Evolutionary conservation across 352 stramenopile species (phyloP).

Genomic region (Globisporangium spinosum): DNA sequence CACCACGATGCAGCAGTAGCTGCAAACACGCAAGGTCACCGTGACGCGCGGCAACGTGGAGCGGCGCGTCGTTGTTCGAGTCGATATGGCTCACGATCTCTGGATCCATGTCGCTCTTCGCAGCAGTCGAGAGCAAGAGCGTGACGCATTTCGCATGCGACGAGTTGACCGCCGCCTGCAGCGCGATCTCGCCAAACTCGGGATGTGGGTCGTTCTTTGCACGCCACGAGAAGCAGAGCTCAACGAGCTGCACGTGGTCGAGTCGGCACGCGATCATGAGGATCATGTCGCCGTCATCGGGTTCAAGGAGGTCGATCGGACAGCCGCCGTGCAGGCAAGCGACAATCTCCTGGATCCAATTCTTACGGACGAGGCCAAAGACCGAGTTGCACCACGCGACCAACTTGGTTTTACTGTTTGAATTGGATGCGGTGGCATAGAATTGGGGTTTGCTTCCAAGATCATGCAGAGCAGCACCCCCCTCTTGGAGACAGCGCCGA

Average conservation of each 20-base stretch:
- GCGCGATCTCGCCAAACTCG: conserved; percentile 78
- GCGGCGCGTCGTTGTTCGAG: conserved; percentile 69
- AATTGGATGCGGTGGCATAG: background rate
- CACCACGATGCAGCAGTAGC: conserved; percentile 71
- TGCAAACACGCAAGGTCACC: conserved; percentile 73
- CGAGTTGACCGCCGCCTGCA: conserved; percentile 72
- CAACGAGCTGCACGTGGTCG: conserved; percentile 57
- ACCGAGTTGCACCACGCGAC: conserved; percentile 49
- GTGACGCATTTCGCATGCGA: conserved; percentile 54
- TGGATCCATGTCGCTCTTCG: conserved; percentile 83
- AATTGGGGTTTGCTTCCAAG: conserved; percentile 5
- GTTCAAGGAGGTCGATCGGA: conserved; percentile 74
- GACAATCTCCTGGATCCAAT: conserved; percentile 38
- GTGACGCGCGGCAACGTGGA: conserved; percentile 69
- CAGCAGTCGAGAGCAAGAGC: conserved; percentile 63
- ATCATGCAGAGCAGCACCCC: background rate
- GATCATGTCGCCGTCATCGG: conserved; percentile 65
- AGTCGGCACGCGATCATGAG: conserved; percentile 73
- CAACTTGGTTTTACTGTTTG: conserved; percentile 38
- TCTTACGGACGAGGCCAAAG: conserved; percentile 54
- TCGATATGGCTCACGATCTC: conserved; percentile 88
- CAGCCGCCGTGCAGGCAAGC: conserved; percentile 58
- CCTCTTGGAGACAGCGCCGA: conserved; percentile 42
- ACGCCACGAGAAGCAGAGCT: conserved; percentile 66
- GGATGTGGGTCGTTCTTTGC: conserved; percentile 86